Conservation (phyloP, 2,329 filamentous ascomycete species). For the Talaromyces pinophilus region DNA sequence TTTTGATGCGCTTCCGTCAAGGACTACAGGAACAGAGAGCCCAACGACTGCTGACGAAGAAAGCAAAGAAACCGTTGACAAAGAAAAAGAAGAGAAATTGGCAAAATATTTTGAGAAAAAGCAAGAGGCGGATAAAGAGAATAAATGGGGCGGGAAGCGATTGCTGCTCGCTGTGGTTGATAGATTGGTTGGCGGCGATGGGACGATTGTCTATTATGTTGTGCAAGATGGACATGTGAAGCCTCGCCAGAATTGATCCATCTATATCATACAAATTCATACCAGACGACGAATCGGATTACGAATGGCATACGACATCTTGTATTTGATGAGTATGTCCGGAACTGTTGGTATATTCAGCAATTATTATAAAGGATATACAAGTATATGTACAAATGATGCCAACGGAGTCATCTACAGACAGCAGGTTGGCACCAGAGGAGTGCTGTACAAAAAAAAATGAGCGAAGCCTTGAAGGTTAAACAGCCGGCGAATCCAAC, state of each 20-base stretch:
- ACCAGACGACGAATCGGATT: neutral
- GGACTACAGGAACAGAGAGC: slow-evolving; percentile 4
- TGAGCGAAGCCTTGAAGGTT: slow-evolving; percentile 13
- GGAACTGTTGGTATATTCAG: neutral
- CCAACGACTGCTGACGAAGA: neutral
- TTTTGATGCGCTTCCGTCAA: slow-evolving; percentile 55
- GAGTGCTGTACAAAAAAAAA: slow-evolving; percentile 26
- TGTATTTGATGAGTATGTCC: neutral
- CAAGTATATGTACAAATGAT: slow-evolving; percentile 16
- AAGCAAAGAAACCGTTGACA: slow-evolving; percentile 26
- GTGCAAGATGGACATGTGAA: slow-evolving; percentile 66
- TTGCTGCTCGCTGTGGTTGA: slow-evolving; percentile 60
- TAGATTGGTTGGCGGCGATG: slow-evolving; percentile 53
- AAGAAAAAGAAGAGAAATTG: slow-evolving; percentile 33
- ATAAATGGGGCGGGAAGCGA: slow-evolving; percentile 54
- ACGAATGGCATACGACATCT: neutral
- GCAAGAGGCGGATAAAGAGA: slow-evolving; percentile 29
- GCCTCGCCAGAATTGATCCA: slow-evolving; percentile 61
- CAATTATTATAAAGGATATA: slow-evolving; percentile 7
- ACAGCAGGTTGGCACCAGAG: neutral
- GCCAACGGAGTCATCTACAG: neutral
- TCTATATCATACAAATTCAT: neutral
- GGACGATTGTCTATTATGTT: slow-evolving; percentile 66
- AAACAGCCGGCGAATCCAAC: slow-evolving; percentile 25
- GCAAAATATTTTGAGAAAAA: slow-evolving; percentile 37